phyloP scores from a whole-genome alignment of 306 rosid species.

The Lablab purpureus region DNA sequence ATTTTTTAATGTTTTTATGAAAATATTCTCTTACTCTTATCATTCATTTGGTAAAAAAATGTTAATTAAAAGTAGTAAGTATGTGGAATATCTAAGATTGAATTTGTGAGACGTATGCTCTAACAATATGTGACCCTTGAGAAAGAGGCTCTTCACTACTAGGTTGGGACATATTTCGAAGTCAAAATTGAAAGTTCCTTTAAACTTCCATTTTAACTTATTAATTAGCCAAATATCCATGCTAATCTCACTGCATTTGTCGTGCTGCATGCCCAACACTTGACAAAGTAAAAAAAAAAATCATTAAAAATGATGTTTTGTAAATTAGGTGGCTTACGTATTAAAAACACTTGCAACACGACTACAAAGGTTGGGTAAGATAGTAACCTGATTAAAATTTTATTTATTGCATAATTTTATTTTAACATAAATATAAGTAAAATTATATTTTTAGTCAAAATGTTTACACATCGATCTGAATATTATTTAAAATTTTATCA shows the following conservation, averaged over 20 bases:
- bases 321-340: no score
- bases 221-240: neutral
- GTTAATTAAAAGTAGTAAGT: neutral
- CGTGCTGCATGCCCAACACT: neutral
- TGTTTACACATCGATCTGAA: no score
- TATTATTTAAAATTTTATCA: no score
- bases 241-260: neutral
- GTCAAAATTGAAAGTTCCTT: neutral
- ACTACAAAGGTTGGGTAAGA: no score
- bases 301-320: no score
- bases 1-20: no score
- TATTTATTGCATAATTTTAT: no score
- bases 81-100: neutral
- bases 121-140: slow-evolving; percentile 23
- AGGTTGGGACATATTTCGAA: slow-evolving; percentile 24
- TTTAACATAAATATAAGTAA: no score
- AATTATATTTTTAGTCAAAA: no score
- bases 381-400: no score
- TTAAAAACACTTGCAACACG: no score
- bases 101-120: neutral
- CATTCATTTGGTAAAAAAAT: neutral
- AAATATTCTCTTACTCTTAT: neutral
- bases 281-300: neutral
- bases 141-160: slow-evolving; percentile 27
- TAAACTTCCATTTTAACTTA: neutral